Base-by-base conservation (phyloP, 768 basidiomycete species). In the Coprinopsis marcescibilis region DNA sequence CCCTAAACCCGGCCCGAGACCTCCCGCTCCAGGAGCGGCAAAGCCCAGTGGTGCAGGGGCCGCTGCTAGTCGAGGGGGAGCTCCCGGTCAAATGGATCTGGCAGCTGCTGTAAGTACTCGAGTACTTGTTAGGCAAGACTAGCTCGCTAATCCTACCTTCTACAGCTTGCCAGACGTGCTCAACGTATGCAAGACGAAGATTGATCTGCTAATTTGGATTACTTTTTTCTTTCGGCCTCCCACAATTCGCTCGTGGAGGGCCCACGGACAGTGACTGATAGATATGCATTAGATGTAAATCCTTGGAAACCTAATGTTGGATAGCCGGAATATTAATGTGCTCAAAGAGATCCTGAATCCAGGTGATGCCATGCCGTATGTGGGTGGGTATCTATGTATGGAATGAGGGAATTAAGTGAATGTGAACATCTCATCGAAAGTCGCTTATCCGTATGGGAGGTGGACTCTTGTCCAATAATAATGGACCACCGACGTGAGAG, bases 91-190 rank as follows among this genome's bases (percentile, higher is more conserved):
- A 57, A 52, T 89, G 65, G 91, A 91, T 65, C 66, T 93, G 52
- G 88, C 91, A 48, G 89, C 90, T 52, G 84, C 78, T 40, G 87
- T 93, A 55, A 71, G 85, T 73, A 20, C 51, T 27, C 32, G n/a
- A 24, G 53, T 42, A 38, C 35, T 13, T 45, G 47, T 44, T 8
- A 32, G 30, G n/a, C 30, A 19, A 11, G 15, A 40, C 17, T 23
- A 5, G 35, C 12, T 11, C 15, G 39, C 39, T 24, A 30, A 17
- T 6, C 17, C 8, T 29, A 33, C 48, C 21, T 13, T 52, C 46
- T 36, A n/a, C 36, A 90, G 88, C 64, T 90, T 46, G 87, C 87
- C 17, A 87, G 72, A 61, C 81, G 89, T 20, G 87, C 88, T 1
- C 87, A 90, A 60, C 73, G 68, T 57, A 72, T 78, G 53, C 67